Percentiles rank a stretch among this genome's conserved stretches.
Evolutionary conservation across 2,329 filamentous ascomycete genomes (phyloP).

Genomic region (Epichloe scottii): DNA sequence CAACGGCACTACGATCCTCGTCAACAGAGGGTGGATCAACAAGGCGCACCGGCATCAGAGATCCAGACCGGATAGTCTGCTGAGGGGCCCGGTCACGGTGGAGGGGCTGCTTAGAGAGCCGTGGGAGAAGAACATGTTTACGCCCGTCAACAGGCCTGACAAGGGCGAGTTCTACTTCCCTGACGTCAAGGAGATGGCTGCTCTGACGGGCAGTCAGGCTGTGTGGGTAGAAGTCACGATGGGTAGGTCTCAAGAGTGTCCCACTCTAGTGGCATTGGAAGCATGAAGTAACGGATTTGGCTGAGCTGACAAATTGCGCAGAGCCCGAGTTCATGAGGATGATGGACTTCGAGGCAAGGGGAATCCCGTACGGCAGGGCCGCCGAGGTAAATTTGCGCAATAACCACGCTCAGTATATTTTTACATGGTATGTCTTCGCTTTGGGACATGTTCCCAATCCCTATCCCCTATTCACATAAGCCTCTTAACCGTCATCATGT

Average conservation of each 20-base stretch:
- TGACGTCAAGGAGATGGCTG: slow-evolving; percentile 85
- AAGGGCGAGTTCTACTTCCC: slow-evolving; percentile 88
- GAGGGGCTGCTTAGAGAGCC: slow-evolving; percentile 79
- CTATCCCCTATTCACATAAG: not conserved
- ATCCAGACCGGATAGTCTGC: slow-evolving; percentile 53
- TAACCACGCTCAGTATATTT: slow-evolving; percentile 96
- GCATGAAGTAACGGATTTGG: too few relatives aligned
- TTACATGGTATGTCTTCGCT: slow-evolving; percentile 69
- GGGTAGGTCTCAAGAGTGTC: slow-evolving; percentile 39
- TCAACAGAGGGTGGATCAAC: slow-evolving; percentile 85
- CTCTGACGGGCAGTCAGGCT: slow-evolving; percentile 65
- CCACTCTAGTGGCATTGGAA: too few relatives aligned
- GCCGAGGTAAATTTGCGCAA: slow-evolving; percentile 90
- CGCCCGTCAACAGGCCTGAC: slow-evolving; percentile 76
- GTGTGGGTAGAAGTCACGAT: slow-evolving; percentile 96
- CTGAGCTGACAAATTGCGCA: slow-evolving; percentile 19
- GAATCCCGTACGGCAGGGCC: slow-evolving; percentile 77
- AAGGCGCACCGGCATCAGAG: slow-evolving; percentile 58
- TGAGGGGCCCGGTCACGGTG: slow-evolving; percentile 58
- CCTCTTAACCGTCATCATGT: not conserved
- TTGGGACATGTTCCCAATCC: not conserved
- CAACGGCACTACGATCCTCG: slow-evolving; percentile 58
- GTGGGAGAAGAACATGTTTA: slow-evolving; percentile 98
- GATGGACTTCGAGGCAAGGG: slow-evolving; percentile 64
- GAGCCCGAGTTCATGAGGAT: slow-evolving; percentile 67